Conservation (phyloP, 371 early-diverging fungal species). For the Syncephalastrum racemosum region DNA sequence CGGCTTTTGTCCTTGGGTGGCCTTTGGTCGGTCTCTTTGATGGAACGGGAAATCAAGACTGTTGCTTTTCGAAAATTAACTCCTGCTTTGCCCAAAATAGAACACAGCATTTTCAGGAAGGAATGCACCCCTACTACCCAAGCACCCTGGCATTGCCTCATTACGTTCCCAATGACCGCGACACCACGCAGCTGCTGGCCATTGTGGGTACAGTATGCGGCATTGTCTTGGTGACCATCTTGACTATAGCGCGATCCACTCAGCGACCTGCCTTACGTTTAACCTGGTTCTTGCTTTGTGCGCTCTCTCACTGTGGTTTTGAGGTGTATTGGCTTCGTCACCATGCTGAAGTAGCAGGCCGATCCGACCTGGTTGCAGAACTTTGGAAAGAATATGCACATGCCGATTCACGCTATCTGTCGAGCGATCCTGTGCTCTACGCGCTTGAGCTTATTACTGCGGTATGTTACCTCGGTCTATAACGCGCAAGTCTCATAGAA, state of each 20-base stretch:
- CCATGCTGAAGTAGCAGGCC: constrained; percentile 62
- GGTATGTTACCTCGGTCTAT: constrained; percentile 43
- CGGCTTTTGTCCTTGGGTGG: constrained; percentile 14
- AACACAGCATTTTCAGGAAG: background rate
- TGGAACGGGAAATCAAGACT: too few species aligned
- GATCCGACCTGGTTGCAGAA: constrained; percentile 68
- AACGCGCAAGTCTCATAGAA: constrained; percentile 1
- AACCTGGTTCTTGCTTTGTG: constrained; percentile 80
- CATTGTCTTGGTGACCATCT: constrained; percentile 25
- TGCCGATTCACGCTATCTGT: constrained; percentile 86
- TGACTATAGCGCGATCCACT: constrained; percentile 7
- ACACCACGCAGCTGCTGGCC: constrained; percentile 27
- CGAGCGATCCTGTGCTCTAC: constrained; percentile 74
- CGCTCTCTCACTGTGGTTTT: constrained; percentile 78
- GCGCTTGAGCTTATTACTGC: constrained; percentile 89
- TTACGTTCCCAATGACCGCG: constrained; percentile 49
- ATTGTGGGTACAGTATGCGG: constrained; percentile 36
- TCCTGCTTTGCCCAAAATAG: too few species aligned
- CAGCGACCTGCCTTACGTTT: constrained; percentile 41
- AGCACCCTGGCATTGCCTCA: constrained; percentile 42
- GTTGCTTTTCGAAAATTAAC: too few species aligned
- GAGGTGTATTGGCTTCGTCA: constrained; percentile 85
- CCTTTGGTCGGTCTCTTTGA: constrained; percentile 29
- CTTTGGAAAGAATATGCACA: constrained; percentile 93
- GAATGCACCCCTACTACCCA: constrained; percentile 61